Percentiles rank a stretch among this genome's conserved stretches.
phyloP scores from a whole-genome alignment of 768 basidiomycete species.

The Termitomyces sp. region DNA sequence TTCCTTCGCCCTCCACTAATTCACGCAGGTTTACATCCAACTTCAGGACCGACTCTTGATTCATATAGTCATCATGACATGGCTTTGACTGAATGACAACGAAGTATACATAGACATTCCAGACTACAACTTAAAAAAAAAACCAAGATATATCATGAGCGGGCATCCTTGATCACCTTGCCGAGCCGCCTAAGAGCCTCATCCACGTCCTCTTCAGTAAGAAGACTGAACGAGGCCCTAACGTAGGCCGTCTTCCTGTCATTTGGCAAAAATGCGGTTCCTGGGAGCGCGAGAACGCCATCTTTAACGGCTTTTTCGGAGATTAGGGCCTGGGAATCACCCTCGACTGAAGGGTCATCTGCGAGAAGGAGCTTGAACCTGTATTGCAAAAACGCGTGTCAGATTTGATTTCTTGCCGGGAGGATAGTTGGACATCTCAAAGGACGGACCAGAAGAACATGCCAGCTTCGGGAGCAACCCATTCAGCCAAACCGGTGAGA shows the following conservation, averaged over 20 bases:
- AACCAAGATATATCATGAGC: conserved; percentile 2
- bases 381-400: background rate
- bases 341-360: conserved; percentile 25
- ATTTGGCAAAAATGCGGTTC: conserved; percentile 66
- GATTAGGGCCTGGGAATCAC: conserved; percentile 66
- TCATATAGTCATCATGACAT: background rate
- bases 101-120: background rate
- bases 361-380: conserved; percentile 63
- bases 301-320: conserved; percentile 59
- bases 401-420: background rate
- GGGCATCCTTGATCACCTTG: conserved; percentile 22
- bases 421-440: conserved; percentile 4
- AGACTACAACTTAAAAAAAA: background rate
- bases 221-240: conserved; percentile 70
- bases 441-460: conserved; percentile 80
- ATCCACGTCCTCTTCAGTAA: conserved; percentile 56
- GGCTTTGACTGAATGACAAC: background rate
- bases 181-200: conserved; percentile 60
- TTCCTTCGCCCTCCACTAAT: background rate
- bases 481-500: conserved; percentile 67
- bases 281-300: conserved; percentile 84
- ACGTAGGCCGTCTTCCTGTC: conserved; percentile 64
- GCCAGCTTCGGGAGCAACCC: conserved; percentile 63
- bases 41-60: background rate
- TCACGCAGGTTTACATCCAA: background rate